Conservation (phyloP, 2,329 filamentous ascomycete species). For the Zasmidium citrigriseum region DNA sequence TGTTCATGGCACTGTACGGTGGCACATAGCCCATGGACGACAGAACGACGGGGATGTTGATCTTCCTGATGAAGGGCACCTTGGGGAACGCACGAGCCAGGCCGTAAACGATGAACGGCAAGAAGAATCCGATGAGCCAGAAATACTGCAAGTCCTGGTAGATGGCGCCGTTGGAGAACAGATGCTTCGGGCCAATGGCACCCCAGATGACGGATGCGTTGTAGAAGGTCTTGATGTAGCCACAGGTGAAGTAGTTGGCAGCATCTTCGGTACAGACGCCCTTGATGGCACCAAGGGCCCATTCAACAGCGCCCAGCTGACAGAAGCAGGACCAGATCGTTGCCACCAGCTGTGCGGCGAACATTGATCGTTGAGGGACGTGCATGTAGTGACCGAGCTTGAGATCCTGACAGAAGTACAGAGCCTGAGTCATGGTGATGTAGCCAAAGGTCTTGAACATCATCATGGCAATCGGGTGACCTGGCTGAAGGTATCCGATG, state of each 20-base stretch:
- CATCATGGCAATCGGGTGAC: constrained; percentile 41
- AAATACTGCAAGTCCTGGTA: constrained; percentile 80
- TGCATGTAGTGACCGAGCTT: constrained; percentile 48
- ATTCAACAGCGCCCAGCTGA: constrained; percentile 45
- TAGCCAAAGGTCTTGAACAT: constrained; percentile 44
- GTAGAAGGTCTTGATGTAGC: constrained; percentile 22
- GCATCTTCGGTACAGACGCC: constrained; percentile 26
- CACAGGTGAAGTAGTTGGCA: constrained; percentile 23
- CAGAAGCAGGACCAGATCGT: constrained; percentile 42
- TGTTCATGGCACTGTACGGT: constrained; percentile 74
- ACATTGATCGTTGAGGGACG: constrained; percentile 45
- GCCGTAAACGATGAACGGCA: constrained; percentile 73
- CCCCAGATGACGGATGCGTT: constrained; percentile 28
- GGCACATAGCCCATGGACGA: constrained; percentile 84
- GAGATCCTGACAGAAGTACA: constrained; percentile 43
- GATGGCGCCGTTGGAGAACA: constrained; percentile 65
- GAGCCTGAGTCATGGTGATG: constrained; percentile 42
- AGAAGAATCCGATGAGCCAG: constrained; percentile 73
- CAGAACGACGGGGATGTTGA: constrained; percentile 67
- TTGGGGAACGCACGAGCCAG: constrained; percentile 43
- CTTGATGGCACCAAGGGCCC: constrained; percentile 41
- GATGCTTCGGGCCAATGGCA: constrained; percentile 25
- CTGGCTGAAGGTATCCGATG: constrained; percentile 23
- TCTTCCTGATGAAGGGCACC: constrained; percentile 16
- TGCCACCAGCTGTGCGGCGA: constrained; percentile 46